Conservation (phyloP, 441 rosid species). For the Mallotus japonicus region DNA sequence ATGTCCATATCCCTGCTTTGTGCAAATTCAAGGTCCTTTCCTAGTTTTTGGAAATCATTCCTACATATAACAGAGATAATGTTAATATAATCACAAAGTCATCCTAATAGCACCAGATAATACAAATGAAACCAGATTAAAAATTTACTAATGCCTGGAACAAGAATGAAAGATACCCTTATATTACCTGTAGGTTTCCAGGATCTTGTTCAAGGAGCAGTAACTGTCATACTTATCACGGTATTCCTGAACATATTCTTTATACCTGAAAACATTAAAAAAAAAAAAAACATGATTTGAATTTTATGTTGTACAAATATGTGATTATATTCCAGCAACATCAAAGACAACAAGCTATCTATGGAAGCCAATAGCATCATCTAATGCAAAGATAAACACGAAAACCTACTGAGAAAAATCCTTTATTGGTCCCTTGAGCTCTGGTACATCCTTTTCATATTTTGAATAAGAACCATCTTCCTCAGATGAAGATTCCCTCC, state of each 20-base stretch:
- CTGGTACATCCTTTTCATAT: slow-evolving; percentile 80
- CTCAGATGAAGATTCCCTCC: slow-evolving; percentile 54
- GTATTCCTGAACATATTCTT: slow-evolving; percentile 78
- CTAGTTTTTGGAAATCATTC: slow-evolving; percentile 70
- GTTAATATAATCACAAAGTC: neutral
- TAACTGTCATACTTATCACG: slow-evolving; percentile 76
- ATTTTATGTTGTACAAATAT: slow-evolving; percentile 17
- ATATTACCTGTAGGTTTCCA: slow-evolving; percentile 76
- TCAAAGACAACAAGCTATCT: neutral
- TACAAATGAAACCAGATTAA: neutral
- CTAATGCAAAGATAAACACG: slow-evolving; percentile 11
- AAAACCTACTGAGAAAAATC: slow-evolving; percentile 78
- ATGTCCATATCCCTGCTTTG: slow-evolving; percentile 70
- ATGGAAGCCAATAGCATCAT: neutral
- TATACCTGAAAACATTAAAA: slow-evolving; percentile 47
- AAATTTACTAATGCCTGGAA: neutral
- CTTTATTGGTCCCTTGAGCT: slow-evolving; percentile 72
- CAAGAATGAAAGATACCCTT: slow-evolving; percentile 17
- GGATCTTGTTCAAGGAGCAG: slow-evolving; percentile 63
- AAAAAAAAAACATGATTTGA: slow-evolving; percentile 5
- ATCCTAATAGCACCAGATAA: neutral
- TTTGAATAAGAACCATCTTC: slow-evolving; percentile 66
- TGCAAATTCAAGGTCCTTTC: slow-evolving; percentile 68
- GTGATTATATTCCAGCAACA: neutral
- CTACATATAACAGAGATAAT: slow-evolving; percentile 29